phyloP scores from a whole-genome alignment of 306 rosid species.

The Prinsepia uniflora region DNA sequence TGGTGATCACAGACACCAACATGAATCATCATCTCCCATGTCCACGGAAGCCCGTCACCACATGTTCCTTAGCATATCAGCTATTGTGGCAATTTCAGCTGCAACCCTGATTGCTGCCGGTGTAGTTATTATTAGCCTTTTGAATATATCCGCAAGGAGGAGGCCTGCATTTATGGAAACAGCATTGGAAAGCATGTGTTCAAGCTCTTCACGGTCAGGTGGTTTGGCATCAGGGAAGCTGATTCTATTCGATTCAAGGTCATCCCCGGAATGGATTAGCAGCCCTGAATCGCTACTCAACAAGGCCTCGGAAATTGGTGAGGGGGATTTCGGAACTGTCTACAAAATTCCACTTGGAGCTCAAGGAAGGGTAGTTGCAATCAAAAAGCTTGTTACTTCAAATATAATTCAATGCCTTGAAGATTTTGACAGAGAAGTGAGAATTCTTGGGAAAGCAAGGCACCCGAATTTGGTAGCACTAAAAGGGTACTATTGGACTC shows the following conservation, averaged over 20 bases:
- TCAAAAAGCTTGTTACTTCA: slow-evolving; percentile 65
- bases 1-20: slow-evolving; percentile 28
- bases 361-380: slow-evolving; percentile 60
- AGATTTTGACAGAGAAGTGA: slow-evolving; percentile 73
- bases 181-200: slow-evolving; percentile 86
- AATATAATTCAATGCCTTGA: slow-evolving; percentile 58
- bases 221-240: slow-evolving; percentile 66
- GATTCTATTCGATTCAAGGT: slow-evolving; percentile 53
- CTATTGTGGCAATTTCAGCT: slow-evolving; percentile 75
- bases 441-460: slow-evolving; percentile 60
- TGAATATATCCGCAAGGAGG: slow-evolving; percentile 68
- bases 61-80: slow-evolving; percentile 75
- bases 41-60: slow-evolving; percentile 34
- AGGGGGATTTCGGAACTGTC: slow-evolving; percentile 85
- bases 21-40: slow-evolving; percentile 23
- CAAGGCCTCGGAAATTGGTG: slow-evolving; percentile 83
- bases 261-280: slow-evolving; percentile 41
- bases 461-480: slow-evolving; percentile 61
- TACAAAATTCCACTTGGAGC: slow-evolving; percentile 66
- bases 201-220: slow-evolving; percentile 72
- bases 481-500: slow-evolving; percentile 82
- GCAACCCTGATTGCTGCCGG: slow-evolving; percentile 60
- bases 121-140: slow-evolving; percentile 60
- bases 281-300: slow-evolving; percentile 56
- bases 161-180: slow-evolving; percentile 62